These are phyloP conservation scores for Yamadazyma songkhlaensis DNA, from an alignment of 1,139 yeast genomes.

Conservation along the genomic window DNA sequence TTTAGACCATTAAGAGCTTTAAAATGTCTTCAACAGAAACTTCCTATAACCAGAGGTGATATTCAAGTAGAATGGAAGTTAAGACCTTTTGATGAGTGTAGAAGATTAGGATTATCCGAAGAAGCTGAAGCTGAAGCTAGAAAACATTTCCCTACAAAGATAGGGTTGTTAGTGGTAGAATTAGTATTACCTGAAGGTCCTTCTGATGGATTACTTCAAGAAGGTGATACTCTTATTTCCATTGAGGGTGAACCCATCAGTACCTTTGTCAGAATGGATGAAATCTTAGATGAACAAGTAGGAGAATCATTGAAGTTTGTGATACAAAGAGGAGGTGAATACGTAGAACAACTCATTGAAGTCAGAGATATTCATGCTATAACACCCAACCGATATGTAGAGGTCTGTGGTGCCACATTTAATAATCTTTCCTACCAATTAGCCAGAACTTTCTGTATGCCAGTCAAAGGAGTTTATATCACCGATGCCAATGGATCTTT, in stretches of 20 bases:
- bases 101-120: slow-evolving; percentile 76
- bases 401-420: slow-evolving; percentile 84
- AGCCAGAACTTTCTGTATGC: slow-evolving; percentile 81
- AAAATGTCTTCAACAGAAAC: slow-evolving; percentile 58
- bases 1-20: slow-evolving; percentile 82
- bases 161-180: slow-evolving; percentile 83
- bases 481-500: slow-evolving; percentile 81
- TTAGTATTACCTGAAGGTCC: slow-evolving; percentile 87
- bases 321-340: slow-evolving; percentile 73
- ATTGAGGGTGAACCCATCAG: slow-evolving; percentile 65
- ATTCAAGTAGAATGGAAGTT: slow-evolving; percentile 89
- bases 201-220: slow-evolving; percentile 67
- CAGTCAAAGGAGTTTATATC: slow-evolving; percentile 80
- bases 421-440: slow-evolving; percentile 84
- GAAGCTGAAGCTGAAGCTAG: slow-evolving; percentile 75
- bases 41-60: slow-evolving; percentile 71
- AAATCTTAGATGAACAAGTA: slow-evolving; percentile 70
- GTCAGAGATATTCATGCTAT: slow-evolving; percentile 79
- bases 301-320: slow-evolving; percentile 57
- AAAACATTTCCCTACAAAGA: slow-evolving; percentile 64
- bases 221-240: slow-evolving; percentile 82
- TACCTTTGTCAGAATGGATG: slow-evolving; percentile 79
- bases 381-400: slow-evolving; percentile 78
- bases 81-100: slow-evolving; percentile 88
- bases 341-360: slow-evolving; percentile 45